Evolutionary conservation across 2,329 filamentous ascomycete genomes (phyloP).

Genomic region (Ascochyta lentis): DNA sequence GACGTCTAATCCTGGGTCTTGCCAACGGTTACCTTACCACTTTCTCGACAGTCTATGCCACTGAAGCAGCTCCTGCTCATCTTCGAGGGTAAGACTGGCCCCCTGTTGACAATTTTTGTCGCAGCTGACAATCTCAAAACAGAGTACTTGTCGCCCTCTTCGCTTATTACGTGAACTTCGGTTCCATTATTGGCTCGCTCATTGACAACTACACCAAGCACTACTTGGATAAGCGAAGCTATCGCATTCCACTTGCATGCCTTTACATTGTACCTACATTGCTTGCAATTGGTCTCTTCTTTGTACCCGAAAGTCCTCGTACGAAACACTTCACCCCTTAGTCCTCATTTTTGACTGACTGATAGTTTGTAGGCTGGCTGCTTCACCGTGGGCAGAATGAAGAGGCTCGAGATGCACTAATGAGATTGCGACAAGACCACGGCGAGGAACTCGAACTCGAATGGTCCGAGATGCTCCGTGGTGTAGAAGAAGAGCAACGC

Average conservation of each 20-base stretch:
- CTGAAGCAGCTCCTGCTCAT: slow-evolving; percentile 49
- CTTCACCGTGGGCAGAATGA: slow-evolving; percentile 25
- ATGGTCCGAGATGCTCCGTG: slow-evolving; percentile 36
- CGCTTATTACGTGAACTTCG: slow-evolving; percentile 58
- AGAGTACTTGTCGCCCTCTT: slow-evolving; percentile 55
- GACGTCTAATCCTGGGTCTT: slow-evolving; percentile 49
- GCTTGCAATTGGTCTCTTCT: slow-evolving; percentile 48
- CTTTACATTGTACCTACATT: slow-evolving; percentile 60
- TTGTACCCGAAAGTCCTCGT: slow-evolving; percentile 47
- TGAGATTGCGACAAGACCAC: slow-evolving; percentile 26
- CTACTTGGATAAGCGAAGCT: slow-evolving; percentile 32
- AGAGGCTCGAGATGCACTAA: slow-evolving; percentile 24
- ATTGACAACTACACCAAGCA: slow-evolving; percentile 40
- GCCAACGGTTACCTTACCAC: slow-evolving; percentile 59
- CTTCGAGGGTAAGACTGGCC: slow-evolving; percentile 31
- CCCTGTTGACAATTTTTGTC: not conserved
- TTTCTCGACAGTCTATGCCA: slow-evolving; percentile 59
- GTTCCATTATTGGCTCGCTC: slow-evolving; percentile 54
- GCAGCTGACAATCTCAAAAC: too few relatives aligned
- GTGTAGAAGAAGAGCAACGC: slow-evolving; percentile 37
- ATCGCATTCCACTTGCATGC: slow-evolving; percentile 58
- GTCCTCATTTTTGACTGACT: not conserved
- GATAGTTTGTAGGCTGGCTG: slow-evolving; percentile 45
- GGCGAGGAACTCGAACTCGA: slow-evolving; percentile 33
- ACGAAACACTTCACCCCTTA: not conserved